phyloP scores from a whole-genome alignment of 495 filamentous ascomycete species.

The Trichoderma erinaceum region DNA sequence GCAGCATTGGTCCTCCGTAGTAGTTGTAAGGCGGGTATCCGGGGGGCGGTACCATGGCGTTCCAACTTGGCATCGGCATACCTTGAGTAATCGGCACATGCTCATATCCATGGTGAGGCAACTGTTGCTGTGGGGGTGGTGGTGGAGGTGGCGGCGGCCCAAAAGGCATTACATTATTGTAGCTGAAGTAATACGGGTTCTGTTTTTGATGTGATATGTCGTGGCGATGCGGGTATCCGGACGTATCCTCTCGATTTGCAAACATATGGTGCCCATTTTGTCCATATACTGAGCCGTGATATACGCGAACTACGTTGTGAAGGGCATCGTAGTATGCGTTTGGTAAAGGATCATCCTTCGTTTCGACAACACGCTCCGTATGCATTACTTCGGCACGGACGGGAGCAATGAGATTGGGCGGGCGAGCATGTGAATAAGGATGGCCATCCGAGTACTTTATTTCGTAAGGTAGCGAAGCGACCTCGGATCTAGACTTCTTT shows the following conservation, averaged over 20 bases:
- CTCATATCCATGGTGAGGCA: neutral
- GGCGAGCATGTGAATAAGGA: constrained; percentile 16
- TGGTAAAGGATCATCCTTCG: constrained; percentile 36
- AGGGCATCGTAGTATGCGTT: constrained; percentile 45
- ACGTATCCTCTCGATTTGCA: constrained; percentile 18
- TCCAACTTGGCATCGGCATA: constrained; percentile 19
- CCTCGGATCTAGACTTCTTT: neutral
- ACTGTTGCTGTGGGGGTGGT: constrained; percentile 19
- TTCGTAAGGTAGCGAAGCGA: neutral
- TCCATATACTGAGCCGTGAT: constrained; percentile 44
- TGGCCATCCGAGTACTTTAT: neutral
- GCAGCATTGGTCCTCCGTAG: neutral
- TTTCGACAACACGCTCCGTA: constrained; percentile 39
- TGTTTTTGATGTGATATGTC: constrained; percentile 25
- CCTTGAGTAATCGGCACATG: constrained; percentile 11
- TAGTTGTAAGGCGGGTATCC: neutral
- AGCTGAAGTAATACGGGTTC: constrained; percentile 26
- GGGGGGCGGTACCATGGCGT: constrained; percentile 21
- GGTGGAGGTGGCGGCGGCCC: constrained; percentile 2
- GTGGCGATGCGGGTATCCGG: constrained; percentile 18
- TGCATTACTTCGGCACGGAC: constrained; percentile 33
- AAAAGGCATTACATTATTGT: constrained; percentile 14
- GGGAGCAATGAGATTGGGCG: constrained; percentile 31
- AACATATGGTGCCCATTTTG: constrained; percentile 32
- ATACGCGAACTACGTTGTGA: constrained; percentile 38